These are phyloP conservation scores for Quercus berberidifolia DNA, from an alignment of 306 rosid genomes.

Conservation along the genomic window DNA sequence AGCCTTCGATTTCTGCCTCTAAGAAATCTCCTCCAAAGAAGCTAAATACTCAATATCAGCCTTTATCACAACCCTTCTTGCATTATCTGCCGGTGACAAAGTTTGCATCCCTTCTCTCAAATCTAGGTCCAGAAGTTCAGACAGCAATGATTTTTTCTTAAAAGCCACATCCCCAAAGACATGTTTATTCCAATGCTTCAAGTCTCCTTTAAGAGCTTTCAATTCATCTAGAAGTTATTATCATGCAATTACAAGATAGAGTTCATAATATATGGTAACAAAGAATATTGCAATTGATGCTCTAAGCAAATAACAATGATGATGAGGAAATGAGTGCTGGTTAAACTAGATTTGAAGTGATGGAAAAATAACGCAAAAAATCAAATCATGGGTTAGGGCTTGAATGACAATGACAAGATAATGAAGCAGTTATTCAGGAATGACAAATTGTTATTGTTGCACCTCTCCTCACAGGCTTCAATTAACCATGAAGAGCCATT, in stretches of 20 bases:
- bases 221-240: background rate
- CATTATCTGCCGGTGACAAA: too few relatives aligned
- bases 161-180: too few relatives aligned
- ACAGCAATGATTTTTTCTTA: too few relatives aligned
- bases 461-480: background rate
- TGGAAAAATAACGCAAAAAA: too few relatives aligned
- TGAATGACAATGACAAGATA: background rate
- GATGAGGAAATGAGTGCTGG: background rate
- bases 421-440: background rate
- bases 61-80: too few relatives aligned
- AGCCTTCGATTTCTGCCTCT: too few relatives aligned
- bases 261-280: background rate
- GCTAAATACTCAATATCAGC: too few relatives aligned
- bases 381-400: background rate
- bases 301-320: background rate
- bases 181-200: too few relatives aligned
- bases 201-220: too few relatives aligned
- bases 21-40: too few relatives aligned
- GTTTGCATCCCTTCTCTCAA: too few relatives aligned
- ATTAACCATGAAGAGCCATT: background rate
- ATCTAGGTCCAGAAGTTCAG: too few relatives aligned
- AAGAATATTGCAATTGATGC: background rate
- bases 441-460: background rate
- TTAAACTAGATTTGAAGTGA: background rate
- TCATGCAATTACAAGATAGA: conserved; percentile 1